Conservation (phyloP, 2,329 filamentous ascomycete species). For the Aspergillus neotritici region DNA sequence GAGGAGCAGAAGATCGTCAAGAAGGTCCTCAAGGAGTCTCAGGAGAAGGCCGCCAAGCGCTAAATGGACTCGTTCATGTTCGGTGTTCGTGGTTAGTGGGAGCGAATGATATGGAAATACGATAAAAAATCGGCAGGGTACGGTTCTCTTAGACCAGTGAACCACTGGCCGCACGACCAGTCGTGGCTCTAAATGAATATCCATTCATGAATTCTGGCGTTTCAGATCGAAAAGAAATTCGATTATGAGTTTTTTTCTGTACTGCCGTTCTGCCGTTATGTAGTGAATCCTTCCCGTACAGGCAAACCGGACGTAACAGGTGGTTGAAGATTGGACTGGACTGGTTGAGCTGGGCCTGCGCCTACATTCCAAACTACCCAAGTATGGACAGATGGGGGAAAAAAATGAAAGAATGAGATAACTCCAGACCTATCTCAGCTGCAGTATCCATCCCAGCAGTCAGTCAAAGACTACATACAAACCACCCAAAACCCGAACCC, state of each 20-base stretch:
- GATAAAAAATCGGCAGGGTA: slow-evolving; percentile 28
- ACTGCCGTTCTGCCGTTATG: too few species aligned
- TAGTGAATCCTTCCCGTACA: too few species aligned
- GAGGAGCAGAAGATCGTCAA: slow-evolving; percentile 99
- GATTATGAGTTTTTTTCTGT: too few species aligned
- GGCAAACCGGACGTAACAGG: not conserved
- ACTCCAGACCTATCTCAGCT: too few species aligned
- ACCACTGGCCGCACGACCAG: slow-evolving; percentile 29
- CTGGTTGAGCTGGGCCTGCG: too few species aligned
- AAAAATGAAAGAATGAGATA: too few species aligned
- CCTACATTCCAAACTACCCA: too few species aligned
- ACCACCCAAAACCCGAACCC: too few species aligned
- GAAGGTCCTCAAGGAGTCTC: slow-evolving; percentile 99
- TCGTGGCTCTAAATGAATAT: slow-evolving; percentile 33
- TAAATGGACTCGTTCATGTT: slow-evolving; percentile 33
- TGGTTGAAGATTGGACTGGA: too few species aligned
- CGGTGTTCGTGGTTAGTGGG: slow-evolving; percentile 32
- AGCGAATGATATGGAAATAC: slow-evolving; percentile 31
- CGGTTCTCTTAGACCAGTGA: slow-evolving; percentile 30
- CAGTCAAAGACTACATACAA: too few species aligned
- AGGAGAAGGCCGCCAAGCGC: slow-evolving; percentile 58
- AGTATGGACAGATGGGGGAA: too few species aligned
- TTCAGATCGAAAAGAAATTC: not conserved
- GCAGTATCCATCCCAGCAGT: too few species aligned
- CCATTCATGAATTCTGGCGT: slow-evolving; percentile 23